These are phyloP conservation scores for Rhodotorula mucilaginosa DNA, from an alignment of 1,284 basidiomycete genomes.

Conservation along the genomic window DNA sequence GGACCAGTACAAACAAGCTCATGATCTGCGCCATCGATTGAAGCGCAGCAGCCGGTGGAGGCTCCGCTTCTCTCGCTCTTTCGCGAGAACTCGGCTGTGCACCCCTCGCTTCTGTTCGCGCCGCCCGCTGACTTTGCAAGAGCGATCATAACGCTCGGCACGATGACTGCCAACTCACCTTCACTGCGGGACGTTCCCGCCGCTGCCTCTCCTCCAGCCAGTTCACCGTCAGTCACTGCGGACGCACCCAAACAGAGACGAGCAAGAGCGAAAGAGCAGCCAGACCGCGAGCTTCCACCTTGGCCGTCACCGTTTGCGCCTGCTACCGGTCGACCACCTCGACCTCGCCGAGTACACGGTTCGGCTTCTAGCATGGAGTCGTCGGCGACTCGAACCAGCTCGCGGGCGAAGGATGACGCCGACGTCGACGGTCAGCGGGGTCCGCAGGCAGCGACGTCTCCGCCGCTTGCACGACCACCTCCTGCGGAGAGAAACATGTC, in stretches of 20 bases:
- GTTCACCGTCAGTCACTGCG: neutral
- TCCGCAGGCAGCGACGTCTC: neutral
- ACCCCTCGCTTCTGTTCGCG: slow-evolving; percentile 2
- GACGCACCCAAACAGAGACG: neutral
- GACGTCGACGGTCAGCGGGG: neutral
- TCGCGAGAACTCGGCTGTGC: neutral
- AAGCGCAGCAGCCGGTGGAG: neutral
- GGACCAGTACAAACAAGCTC: no score
- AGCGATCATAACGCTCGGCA: neutral
- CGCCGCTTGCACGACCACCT: neutral
- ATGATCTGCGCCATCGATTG: neutral
- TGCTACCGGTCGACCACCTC: neutral
- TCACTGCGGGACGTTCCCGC: neutral
- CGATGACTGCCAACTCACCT: neutral
- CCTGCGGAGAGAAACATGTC: neutral
- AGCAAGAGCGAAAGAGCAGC: neutral
- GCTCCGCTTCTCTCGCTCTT: neutral
- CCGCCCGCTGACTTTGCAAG: neutral
- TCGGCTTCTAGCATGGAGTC: neutral
- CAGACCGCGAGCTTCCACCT: neutral
- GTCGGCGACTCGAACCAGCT: neutral
- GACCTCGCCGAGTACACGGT: neutral
- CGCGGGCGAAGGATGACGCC: neutral
- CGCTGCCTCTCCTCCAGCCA: neutral
- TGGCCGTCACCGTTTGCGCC: neutral